A percentile compares a stretch with the other conserved stretches of the same genome.
Conservation (phyloP, 2,329 filamentous ascomycete species). For the Graphiopsis chlorocephala region DNA sequence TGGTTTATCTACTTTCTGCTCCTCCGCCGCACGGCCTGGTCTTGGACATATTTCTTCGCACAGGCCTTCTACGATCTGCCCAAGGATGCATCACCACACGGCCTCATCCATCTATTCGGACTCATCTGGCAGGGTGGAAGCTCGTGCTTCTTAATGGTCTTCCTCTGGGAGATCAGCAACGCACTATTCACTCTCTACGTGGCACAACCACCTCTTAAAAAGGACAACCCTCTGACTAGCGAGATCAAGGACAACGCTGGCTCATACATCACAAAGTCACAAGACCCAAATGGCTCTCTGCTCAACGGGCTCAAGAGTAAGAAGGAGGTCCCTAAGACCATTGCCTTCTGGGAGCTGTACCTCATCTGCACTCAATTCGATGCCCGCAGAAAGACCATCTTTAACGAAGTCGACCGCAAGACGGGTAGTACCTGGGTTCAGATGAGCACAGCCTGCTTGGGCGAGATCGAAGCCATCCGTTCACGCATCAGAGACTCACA, state of each 20-base stretch:
- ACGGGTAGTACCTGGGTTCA: constrained; percentile 81
- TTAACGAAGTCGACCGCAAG: constrained; percentile 77
- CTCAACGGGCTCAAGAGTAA: constrained; percentile 80
- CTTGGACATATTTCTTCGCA: constrained; percentile 66
- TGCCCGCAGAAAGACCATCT: constrained; percentile 76
- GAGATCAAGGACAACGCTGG: constrained; percentile 61
- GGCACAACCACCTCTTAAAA: constrained; percentile 77
- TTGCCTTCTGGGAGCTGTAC: constrained; percentile 88
- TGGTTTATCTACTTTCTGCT: constrained; percentile 59
- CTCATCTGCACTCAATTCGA: constrained; percentile 74
- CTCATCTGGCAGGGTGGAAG: constrained; percentile 32
- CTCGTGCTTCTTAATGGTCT: constrained; percentile 65
- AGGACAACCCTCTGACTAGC: constrained; percentile 75
- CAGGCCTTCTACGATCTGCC: constrained; percentile 74
- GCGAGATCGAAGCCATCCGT: constrained; percentile 65
- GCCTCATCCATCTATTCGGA: constrained; percentile 43
- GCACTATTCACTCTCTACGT: constrained; percentile 77
- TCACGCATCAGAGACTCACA: constrained; percentile 59
- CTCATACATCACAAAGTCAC: constrained; percentile 26
- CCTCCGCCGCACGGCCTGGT: constrained; percentile 61
- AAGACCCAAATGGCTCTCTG: constrained; percentile 84
- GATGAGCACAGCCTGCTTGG: constrained; percentile 66
- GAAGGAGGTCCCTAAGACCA: constrained; percentile 74
- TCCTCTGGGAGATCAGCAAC: constrained; percentile 77
- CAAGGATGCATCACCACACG: constrained; percentile 58